Evolutionary conservation across 2,329 filamentous ascomycete species (phyloP), one percentile per base, ranked within the genome.

Genomic region (Plectosphaerella sp.): DNA sequence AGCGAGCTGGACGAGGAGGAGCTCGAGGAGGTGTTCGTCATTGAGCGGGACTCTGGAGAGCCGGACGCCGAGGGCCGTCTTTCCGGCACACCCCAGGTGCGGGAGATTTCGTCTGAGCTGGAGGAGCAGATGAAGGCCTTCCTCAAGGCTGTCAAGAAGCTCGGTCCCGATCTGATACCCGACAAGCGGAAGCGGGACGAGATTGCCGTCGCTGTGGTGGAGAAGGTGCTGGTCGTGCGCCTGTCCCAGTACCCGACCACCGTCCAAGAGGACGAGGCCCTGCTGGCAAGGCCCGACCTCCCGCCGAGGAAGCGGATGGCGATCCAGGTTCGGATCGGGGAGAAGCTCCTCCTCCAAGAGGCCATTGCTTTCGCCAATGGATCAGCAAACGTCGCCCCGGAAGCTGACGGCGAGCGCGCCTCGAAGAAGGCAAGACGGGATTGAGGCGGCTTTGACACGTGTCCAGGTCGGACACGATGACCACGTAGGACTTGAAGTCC

Each of bases 1-100:
- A 66, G 70, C 20, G 65, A 70, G 3, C 56, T 89, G 25, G 78
- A 89, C 12, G 79, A 84, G 7, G 83, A 87, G 41, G 75, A 91
- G 10, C 68, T 89, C 3, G 90, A 94, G 50, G 87, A 92, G 36
- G 83, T 80, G 16, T 91, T 92, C 58, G 84, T 91, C 46, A 74
- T 90, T 15, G 82, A 85, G 58, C 73, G 79, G 24, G 74, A 78
- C 41, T 68, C 75, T 1, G 73, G 73, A 0, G 79, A 82, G 28
- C 77, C 79, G 0, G 74, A 78, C 54, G 61, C 74, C 0, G 72
- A 74, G 11, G 81, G 81, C 18, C 69, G 69, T 0, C 67, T 79
- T 24, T 57, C 66, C 1, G 68, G 65, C 0, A 58, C 69, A 2
- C 68, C 72, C 1, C 59, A 58, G 1, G 64, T 79, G 10, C 64